Evolutionary conservation across 1,139 yeast species (phyloP).

Genomic region (Zhuliangozyma parablackwelliae): DNA sequence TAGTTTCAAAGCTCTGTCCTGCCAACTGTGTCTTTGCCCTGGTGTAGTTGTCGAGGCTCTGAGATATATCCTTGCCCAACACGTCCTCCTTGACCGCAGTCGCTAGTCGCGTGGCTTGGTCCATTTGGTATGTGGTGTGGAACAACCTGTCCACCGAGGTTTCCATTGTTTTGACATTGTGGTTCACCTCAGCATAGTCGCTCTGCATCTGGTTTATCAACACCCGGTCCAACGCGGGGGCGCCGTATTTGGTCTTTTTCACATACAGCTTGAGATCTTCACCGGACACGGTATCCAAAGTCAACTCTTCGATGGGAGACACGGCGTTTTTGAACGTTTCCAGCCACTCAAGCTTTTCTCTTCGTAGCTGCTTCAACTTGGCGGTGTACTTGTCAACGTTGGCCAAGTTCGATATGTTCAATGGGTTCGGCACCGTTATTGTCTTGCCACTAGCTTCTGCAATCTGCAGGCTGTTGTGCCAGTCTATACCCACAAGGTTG

Average conservation of each 20-base stretch:
- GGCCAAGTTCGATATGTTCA: conserved; percentile 46
- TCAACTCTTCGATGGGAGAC: conserved; percentile 15
- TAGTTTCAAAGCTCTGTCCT: too few species aligned
- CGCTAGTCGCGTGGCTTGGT: conserved; percentile 18
- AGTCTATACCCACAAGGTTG: conserved; percentile 59
- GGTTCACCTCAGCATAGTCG: conserved; percentile 11
- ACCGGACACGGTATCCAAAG: conserved; percentile 6
- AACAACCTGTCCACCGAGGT: conserved; percentile 20
- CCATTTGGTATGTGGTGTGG: conserved; percentile 18
- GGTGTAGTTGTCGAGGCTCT: conserved; percentile 17
- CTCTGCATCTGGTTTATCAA: conserved; percentile 8
- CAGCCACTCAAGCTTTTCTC: conserved; percentile 51
- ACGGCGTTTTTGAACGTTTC: conserved; percentile 22
- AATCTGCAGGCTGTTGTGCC: conserved; percentile 46
- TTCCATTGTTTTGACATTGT: conserved; percentile 13
- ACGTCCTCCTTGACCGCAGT: conserved; percentile 13
- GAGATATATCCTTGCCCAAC: conserved; percentile 15
- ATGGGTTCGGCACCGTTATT: conserved; percentile 49
- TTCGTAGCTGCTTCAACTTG: conserved; percentile 39
- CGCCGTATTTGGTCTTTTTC: conserved; percentile 4
- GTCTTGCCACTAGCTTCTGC: conserved; percentile 14
- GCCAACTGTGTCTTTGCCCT: too few species aligned
- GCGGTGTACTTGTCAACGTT: conserved; percentile 43
- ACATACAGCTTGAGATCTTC: conserved; percentile 5
- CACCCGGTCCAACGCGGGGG: conserved; percentile 7